phyloP scores from a whole-genome alignment of 2,329 filamentous ascomycete species.

The Zymoseptoria ardabiliae region DNA sequence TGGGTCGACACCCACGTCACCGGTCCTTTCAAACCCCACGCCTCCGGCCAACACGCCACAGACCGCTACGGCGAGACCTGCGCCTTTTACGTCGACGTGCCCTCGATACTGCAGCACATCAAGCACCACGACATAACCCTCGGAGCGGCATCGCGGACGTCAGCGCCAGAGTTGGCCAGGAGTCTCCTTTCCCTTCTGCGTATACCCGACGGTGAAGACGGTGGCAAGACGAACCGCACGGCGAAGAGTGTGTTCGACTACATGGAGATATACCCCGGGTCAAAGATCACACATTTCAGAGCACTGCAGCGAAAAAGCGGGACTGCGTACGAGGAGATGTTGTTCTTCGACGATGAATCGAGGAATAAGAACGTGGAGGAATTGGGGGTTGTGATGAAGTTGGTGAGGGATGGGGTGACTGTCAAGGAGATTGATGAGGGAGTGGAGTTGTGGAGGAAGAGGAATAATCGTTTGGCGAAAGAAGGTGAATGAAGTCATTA shows the following conservation, averaged over 20 bases:
- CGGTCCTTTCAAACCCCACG: conserved; percentile 55
- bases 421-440: conserved; percentile 72
- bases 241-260: conserved; percentile 40
- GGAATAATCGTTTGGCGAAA: conserved; percentile 45
- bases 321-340: conserved; percentile 71
- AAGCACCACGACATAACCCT: conserved; percentile 49
- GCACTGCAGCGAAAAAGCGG: conserved; percentile 63
- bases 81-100: conserved; percentile 42
- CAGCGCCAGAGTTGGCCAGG: conserved; percentile 68
- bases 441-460: conserved; percentile 71
- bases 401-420: conserved; percentile 72
- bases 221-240: conserved; percentile 23
- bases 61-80: conserved; percentile 43
- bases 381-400: conserved; percentile 74
- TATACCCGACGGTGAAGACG: conserved; percentile 43
- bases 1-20: conserved; percentile 93
- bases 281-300: conserved; percentile 80
- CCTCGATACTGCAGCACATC: conserved; percentile 50
- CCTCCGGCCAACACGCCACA: conserved; percentile 42
- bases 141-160: conserved; percentile 73
- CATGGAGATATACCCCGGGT: conserved; percentile 61
- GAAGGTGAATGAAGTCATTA: conserved; percentile 8
- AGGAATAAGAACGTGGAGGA: conserved; percentile 75
- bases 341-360: conserved; percentile 92
- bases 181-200: conserved; percentile 73